Evolutionary conservation across 1,284 basidiomycete species (phyloP).

Genomic region (Microbotryum violaceum): DNA sequence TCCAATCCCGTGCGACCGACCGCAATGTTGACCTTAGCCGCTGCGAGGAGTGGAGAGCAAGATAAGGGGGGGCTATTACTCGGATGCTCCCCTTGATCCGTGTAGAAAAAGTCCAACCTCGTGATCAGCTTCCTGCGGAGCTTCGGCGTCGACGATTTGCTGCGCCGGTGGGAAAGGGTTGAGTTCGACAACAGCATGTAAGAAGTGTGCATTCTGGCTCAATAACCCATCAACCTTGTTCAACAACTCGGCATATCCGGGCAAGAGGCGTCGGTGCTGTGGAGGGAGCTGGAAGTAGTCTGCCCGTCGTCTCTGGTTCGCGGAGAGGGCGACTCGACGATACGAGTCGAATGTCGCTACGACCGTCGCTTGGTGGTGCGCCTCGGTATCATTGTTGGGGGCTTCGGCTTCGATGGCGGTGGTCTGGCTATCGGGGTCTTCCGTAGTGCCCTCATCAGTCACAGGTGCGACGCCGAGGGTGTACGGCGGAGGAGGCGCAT

Average conservation of each 20-base stretch:
- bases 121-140: conserved; percentile 27
- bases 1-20: conserved; percentile 88
- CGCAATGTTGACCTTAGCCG: conserved; percentile 81
- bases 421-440: not conserved
- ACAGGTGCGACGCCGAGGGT: conserved; percentile 6
- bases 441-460: not conserved
- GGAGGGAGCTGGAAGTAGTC: conserved; percentile 22
- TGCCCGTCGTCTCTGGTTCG: conserved; percentile 19
- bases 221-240: conserved; percentile 16
- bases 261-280: conserved; percentile 16
- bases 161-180: conserved; percentile 22
- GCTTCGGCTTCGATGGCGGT: not conserved
- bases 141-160: conserved; percentile 15
- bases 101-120: conserved; percentile 9
- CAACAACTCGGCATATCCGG: conserved; percentile 14
- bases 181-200: conserved; percentile 9
- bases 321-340: conserved; percentile 5
- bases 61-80: not conserved
- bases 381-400: conserved; percentile 37
- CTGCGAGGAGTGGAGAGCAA: conserved; percentile 48
- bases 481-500: conserved; percentile 1
- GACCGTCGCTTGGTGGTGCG: conserved; percentile 29
- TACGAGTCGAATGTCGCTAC: conserved; percentile 42
- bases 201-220: conserved; percentile 11
- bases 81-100: no score